Evolutionary conservation across 805 yeast genomes (phyloP), one percentile per base, ranked within the genome.

Genomic region (Lipomyces sp.): DNA sequence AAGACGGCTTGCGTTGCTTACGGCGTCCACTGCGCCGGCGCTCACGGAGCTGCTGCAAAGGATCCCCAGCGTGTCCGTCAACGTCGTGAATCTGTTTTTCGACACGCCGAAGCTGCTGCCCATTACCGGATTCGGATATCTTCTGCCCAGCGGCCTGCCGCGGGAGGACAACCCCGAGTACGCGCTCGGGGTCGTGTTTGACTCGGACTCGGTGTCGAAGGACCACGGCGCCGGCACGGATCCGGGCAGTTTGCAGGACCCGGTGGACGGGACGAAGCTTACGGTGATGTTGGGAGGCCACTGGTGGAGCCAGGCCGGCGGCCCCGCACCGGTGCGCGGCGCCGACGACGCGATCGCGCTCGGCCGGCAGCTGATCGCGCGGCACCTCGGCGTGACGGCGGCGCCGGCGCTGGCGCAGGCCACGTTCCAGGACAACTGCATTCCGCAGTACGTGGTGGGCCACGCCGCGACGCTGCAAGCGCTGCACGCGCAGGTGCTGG

Each of bases 241-340:
- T 2, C 39, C 49, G n/a, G 51, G 51, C 5, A 47, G 40, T 14
- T 24, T 38, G 1, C 55, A 56, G 38, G 54, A 53, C 23, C 34
- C 46, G 4, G 48, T 65, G 21, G 69, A 71, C 0, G 83, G 81
- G 58, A 79, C 88, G 4, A 87, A 85, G 60, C 64, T 90, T 48
- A 93, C 98, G 0, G 76, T 87, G 23, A 91, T 91, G 97, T 70
- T 89, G 60, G 97, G 97, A 3, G 97, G 97, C 0, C 86, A 84
- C 61, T 74, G 68, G 48, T 74, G 79, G 71, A 52, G 66, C 26
- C 44, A 65, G 29, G 70, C 42, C 16, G 48, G 24, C 21, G 44
- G 42, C 7, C 36, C 50, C 8, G 39, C 43, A 4, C 19, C 68
- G 44, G 65, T 55, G 22, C 62, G 63, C 19, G 51, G 55, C 16